Evolutionary conservation across 495 filamentous ascomycete genomes (phyloP).

Genomic region (Neurospora tetrasperma): DNA sequence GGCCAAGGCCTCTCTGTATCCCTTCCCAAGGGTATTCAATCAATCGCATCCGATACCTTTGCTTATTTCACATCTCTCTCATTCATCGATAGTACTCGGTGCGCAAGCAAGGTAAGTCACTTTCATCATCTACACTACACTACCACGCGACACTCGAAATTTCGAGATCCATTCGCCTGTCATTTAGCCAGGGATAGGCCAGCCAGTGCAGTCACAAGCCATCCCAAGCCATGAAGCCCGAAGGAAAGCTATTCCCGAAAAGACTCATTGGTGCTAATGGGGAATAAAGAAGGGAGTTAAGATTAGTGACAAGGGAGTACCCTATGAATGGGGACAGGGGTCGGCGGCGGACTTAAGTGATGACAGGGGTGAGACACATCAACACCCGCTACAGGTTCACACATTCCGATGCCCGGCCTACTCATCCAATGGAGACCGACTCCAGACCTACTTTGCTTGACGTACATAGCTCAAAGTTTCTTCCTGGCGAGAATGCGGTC

Average conservation of each 20-base stretch:
- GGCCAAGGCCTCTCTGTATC: neutral
- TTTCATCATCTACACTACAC: neutral
- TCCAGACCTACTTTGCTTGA: neutral
- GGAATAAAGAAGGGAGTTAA: neutral
- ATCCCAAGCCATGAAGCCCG: neutral
- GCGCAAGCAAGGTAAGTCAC: neutral
- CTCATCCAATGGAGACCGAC: neutral
- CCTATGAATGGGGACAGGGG: neutral
- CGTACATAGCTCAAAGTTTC: neutral
- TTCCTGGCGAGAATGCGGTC: neutral
- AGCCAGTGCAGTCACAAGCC: neutral
- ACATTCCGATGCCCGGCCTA: neutral
- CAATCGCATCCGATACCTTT: neutral
- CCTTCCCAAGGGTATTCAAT: neutral
- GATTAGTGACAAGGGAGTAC: neutral
- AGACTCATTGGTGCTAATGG: neutral
- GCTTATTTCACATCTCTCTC: neutral
- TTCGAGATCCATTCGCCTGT: neutral
- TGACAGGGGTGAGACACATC: neutral
- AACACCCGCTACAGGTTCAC: neutral
- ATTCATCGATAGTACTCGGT: neutral
- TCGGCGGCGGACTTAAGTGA: neutral
- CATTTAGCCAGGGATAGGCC: neutral
- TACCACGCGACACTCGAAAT: neutral
- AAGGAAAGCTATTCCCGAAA: neutral